Conservation (phyloP, 1,284 basidiomycete species). For the Salmacisia buchloeana region DNA sequence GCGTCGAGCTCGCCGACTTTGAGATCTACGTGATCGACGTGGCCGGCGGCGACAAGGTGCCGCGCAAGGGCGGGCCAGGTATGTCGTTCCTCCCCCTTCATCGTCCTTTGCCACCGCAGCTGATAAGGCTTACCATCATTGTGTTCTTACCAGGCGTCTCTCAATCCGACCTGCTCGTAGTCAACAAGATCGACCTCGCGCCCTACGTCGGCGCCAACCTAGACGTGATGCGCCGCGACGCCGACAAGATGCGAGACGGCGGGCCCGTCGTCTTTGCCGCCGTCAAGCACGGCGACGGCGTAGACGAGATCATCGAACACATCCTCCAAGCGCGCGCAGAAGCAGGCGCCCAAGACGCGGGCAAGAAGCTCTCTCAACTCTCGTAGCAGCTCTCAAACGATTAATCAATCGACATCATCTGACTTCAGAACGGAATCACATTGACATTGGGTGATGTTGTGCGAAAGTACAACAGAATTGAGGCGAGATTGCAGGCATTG, state of each 20-base stretch:
- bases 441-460: no score
- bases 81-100: neutral
- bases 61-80: constrained; percentile 92
- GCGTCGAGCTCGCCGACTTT: constrained; percentile 90
- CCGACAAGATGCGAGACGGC: constrained; percentile 84
- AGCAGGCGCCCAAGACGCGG: constrained; percentile 51
- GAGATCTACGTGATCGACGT: constrained; percentile 63
- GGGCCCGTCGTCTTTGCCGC: constrained; percentile 90
- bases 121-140: neutral
- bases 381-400: no score
- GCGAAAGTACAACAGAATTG: no score
- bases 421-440: no score
- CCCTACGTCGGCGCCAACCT: constrained; percentile 87
- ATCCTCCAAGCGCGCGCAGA: constrained; percentile 79
- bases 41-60: constrained; percentile 92
- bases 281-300: constrained; percentile 71
- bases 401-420: no score
- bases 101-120: neutral
- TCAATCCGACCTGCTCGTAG: constrained; percentile 84
- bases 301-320: constrained; percentile 75
- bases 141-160: constrained; percentile 25
- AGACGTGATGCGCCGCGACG: constrained; percentile 88
- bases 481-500: no score
- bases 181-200: constrained; percentile 72
- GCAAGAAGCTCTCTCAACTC: constrained; percentile 17